These are phyloP conservation scores for Cryptococcus amylolentus DNA, from an alignment of 1,284 basidiomycete genomes.

Conservation along the genomic window DNA sequence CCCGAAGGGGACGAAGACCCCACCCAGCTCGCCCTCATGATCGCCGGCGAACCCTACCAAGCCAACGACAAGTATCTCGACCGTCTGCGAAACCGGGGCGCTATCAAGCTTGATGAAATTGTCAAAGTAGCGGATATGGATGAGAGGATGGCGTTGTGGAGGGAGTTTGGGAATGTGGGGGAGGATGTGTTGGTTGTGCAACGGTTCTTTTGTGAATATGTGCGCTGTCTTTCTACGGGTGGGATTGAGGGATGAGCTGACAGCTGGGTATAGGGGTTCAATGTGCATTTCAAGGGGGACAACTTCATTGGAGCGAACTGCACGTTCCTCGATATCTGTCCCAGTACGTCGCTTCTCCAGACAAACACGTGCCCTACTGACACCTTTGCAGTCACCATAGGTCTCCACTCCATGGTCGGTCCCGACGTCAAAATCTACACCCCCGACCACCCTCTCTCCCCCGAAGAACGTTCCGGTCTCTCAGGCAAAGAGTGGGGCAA, in stretches of 20 bases:
- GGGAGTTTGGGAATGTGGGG: background rate
- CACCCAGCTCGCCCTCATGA: constrained; percentile 24
- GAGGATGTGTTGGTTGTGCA: constrained; percentile 7
- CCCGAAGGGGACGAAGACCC: constrained; percentile 6
- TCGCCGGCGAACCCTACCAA: constrained; percentile 28
- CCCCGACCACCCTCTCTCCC: constrained; percentile 47
- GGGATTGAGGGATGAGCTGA: background rate
- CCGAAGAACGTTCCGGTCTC: constrained; percentile 43
- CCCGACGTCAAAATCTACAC: constrained; percentile 48
- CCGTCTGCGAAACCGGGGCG: constrained; percentile 14
- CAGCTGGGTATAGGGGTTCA: constrained; percentile 36
- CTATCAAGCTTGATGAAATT: constrained; percentile 17
- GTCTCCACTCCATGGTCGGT: constrained; percentile 45
- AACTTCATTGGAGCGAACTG: constrained; percentile 42
- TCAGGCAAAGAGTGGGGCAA: constrained; percentile 42
- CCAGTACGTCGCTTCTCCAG: constrained; percentile 26
- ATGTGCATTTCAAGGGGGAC: constrained; percentile 42
- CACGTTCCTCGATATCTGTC: constrained; percentile 43
- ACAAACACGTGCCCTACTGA: background rate
- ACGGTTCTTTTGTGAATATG: constrained; percentile 40
- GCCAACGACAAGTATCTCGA: constrained; percentile 29
- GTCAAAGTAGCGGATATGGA: constrained; percentile 18
- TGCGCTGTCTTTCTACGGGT: constrained; percentile 11
- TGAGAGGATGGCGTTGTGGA: constrained; percentile 17
- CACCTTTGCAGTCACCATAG: constrained; percentile 36